Evolutionary conservation across 108 stramenopile genomes (phyloP), one percentile per base, ranked within the genome.

Genomic region (Aurantiochytrium sp.): DNA sequence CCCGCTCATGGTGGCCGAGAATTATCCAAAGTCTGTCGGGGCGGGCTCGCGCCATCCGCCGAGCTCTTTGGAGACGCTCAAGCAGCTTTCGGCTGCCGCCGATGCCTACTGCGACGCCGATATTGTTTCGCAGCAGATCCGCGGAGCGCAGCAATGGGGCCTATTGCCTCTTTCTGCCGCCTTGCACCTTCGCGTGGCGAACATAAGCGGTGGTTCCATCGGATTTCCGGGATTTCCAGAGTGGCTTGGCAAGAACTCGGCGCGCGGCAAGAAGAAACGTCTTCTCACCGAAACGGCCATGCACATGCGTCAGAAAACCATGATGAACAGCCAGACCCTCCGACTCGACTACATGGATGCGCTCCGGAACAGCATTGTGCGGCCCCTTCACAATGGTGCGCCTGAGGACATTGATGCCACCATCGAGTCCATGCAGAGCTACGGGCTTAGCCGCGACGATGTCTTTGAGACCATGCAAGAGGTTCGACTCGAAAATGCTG

Each of bases 201-300:
- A 91, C 91, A 94, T 94, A 88, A 95, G 96, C 51, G 95, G 92
- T 21, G 97, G 97, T 49, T 89, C 91, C 21, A 91, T 88, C 55
- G 97, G 96, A 28, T 97, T 94, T 90, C 97, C 98, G 21, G 97
- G 96, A 59, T 98, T 99, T 88, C 95, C 97, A 23, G 94, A 95
- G 42, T 99, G 97, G 97, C 92, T 98, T 73, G 99, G 98, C 42
- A 97, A 97, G 92, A 97, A 98, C 93, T 97, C 97, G 44, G 72
- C 93, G 47, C 88, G 93, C 88, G 94, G 93, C 29, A 98, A 98
- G 91, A 95, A 93, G 72, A 89, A 90, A 73, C 94, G 99, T 2
- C 87, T 98, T 58, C 87, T 97, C 58, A 91, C 92, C 58, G 99
- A 98, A 91, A 88, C 98, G 29, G 88, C 92, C n/a, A 95, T 96